Evolutionary conservation across 805 yeast genomes (phyloP).

Genomic region (Lachancea mirantina): DNA sequence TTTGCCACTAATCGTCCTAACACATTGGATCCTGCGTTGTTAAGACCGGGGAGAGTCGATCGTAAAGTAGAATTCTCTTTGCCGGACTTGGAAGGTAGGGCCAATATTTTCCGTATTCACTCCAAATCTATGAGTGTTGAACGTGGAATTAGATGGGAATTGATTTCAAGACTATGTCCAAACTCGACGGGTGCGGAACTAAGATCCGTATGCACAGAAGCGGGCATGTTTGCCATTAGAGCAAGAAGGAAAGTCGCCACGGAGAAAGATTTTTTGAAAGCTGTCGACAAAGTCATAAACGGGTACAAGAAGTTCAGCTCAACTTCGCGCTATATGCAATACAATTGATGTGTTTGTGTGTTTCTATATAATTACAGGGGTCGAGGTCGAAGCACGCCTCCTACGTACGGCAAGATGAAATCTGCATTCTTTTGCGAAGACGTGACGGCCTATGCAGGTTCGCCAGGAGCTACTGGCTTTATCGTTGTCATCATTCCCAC

Average conservation of each 20-base stretch:
- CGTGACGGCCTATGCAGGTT: no score
- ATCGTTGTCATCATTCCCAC: constrained; percentile 93
- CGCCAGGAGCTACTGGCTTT: no score
- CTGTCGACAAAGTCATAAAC: constrained; percentile 97
- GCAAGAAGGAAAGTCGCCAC: constrained; percentile 98
- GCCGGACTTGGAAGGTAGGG: constrained; percentile 97
- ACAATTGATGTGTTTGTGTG: constrained; percentile 46
- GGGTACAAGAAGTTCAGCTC: constrained; percentile 97
- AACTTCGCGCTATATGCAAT: constrained; percentile 97
- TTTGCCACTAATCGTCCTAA: constrained; percentile 98
- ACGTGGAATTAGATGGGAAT: constrained; percentile 96
- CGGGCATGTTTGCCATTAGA: constrained; percentile 99
- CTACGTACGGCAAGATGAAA: no score
- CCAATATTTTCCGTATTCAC: constrained; percentile 94
- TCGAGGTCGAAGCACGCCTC: neutral
- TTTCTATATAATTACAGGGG: neutral
- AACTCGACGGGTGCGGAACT: constrained; percentile 98
- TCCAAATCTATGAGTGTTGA: constrained; percentile 97
- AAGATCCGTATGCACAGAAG: constrained; percentile 97
- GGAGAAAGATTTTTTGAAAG: constrained; percentile 94
- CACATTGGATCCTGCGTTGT: constrained; percentile 93
- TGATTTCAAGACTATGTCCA: constrained; percentile 94
- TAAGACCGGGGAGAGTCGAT: constrained; percentile 98
- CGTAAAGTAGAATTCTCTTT: constrained; percentile 95
- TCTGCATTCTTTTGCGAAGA: no score